Evolutionary conservation across 148 eudicot genomes (phyloP).

Genomic region (Tetragonia tetragonoides): DNA sequence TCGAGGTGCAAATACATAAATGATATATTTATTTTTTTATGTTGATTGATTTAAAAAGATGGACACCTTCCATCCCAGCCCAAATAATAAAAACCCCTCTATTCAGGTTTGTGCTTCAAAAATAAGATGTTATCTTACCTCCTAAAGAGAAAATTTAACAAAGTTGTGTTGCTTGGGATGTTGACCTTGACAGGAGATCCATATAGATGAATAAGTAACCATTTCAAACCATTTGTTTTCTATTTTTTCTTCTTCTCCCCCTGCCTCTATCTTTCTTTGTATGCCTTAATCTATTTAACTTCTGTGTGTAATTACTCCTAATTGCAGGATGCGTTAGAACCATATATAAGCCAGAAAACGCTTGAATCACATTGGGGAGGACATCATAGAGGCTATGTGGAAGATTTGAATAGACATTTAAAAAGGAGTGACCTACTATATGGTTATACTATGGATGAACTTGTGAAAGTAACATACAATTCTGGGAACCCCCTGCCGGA

Average conservation of each 20-base stretch:
- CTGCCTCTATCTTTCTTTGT: neutral
- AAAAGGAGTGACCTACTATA: constrained; percentile 66
- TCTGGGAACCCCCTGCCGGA: constrained; percentile 83
- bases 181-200: neutral
- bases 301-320: neutral
- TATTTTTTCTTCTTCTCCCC: neutral
- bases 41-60: neutral
- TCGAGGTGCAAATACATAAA: neutral
- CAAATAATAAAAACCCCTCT: neutral
- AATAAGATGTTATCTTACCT: neutral
- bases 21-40: neutral
- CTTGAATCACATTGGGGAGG: constrained; percentile 87
- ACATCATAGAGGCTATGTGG: constrained; percentile 75
- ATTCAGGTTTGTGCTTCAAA: no score
- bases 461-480: constrained; percentile 80
- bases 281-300: neutral
- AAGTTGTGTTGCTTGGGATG: neutral
- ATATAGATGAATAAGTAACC: neutral
- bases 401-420: constrained; percentile 68
- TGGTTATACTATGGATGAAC: constrained; percentile 87
- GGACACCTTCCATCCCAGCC: neutral
- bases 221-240: no score
- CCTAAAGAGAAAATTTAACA: neutral
- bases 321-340: constrained; percentile 85
- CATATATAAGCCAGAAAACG: constrained; percentile 76